Evolutionary conservation across 305 asterid species (phyloP).

Genomic region (Ajuga reptans): DNA sequence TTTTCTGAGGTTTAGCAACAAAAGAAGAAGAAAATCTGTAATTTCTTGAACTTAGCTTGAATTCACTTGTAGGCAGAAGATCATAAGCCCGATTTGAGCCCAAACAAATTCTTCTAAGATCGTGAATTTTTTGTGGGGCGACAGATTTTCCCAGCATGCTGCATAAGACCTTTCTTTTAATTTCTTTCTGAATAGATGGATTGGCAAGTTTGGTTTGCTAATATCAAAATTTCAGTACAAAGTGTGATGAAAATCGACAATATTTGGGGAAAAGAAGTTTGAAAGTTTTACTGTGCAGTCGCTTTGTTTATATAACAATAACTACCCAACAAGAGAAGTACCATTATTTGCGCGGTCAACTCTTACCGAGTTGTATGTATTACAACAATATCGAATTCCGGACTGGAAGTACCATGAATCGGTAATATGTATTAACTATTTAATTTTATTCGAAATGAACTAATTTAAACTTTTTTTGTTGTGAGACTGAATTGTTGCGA

Average conservation of each 20-base stretch:
- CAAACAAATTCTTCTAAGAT: constrained; percentile 10
- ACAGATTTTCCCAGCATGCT: constrained; percentile 38
- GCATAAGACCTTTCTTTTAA: not conserved
- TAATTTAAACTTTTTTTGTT: too few species aligned
- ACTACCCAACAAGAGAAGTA: not conserved
- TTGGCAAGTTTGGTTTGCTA: not conserved
- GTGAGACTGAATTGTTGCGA: too few species aligned
- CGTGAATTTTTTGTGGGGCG: constrained; percentile 17
- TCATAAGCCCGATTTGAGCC: constrained; percentile 13
- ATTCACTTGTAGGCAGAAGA: constrained; percentile 7
- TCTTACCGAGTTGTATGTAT: too few species aligned
- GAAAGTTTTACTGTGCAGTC: not conserved
- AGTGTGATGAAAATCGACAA: not conserved
- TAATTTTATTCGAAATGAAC: too few species aligned
- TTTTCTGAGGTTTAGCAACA: constrained; percentile 20
- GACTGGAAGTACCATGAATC: too few species aligned
- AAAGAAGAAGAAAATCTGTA: constrained; percentile 16
- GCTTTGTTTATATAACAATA: not conserved
- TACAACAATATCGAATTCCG: too few species aligned
- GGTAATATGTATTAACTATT: too few species aligned
- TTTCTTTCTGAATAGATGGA: not conserved
- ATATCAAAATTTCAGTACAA: not conserved
- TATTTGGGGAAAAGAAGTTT: not conserved
- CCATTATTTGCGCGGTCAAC: not conserved
- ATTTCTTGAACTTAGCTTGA: constrained; percentile 19